phyloP scores from a whole-genome alignment of 2,329 filamentous ascomycete species.

The Pseudogymnoascus sp. region DNA sequence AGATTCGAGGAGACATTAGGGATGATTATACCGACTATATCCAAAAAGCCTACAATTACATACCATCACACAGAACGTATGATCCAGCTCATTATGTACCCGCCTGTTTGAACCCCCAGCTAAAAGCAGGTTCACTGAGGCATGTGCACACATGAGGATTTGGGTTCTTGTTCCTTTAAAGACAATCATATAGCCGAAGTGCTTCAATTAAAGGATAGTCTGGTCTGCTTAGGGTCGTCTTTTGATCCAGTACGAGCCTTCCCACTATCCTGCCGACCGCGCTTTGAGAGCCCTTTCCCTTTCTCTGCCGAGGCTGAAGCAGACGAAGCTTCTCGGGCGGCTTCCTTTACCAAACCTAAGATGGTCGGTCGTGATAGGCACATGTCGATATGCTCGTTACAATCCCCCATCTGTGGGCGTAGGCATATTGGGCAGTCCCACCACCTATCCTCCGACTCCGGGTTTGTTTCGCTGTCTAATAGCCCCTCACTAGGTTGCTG shows the following conservation, averaged over 20 bases:
- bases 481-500: slow-evolving; percentile 29
- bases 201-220: not conserved
- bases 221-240: slow-evolving; percentile 1
- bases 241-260: not conserved
- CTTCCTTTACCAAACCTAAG: slow-evolving; percentile 47
- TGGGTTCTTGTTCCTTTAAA: not conserved
- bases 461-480: not conserved
- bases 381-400: slow-evolving; percentile 89
- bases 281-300: not conserved
- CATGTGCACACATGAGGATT: not conserved
- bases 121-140: not conserved
- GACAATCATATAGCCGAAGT: not conserved
- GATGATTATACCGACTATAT: not conserved
- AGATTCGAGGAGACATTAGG: not conserved
- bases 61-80: not conserved
- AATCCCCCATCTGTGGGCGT: slow-evolving; percentile 61
- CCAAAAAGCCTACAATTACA: not conserved
- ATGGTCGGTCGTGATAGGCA: slow-evolving; percentile 85
- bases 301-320: not conserved
- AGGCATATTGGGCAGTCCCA: slow-evolving; percentile 88
- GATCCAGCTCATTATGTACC: not conserved
- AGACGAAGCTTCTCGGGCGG: slow-evolving; percentile 48
- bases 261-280: not conserved
- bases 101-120: not conserved
- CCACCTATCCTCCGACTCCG: slow-evolving; percentile 36